phyloP scores from a whole-genome alignment of 257 asterid species.

The Gentiana macrophylla region DNA sequence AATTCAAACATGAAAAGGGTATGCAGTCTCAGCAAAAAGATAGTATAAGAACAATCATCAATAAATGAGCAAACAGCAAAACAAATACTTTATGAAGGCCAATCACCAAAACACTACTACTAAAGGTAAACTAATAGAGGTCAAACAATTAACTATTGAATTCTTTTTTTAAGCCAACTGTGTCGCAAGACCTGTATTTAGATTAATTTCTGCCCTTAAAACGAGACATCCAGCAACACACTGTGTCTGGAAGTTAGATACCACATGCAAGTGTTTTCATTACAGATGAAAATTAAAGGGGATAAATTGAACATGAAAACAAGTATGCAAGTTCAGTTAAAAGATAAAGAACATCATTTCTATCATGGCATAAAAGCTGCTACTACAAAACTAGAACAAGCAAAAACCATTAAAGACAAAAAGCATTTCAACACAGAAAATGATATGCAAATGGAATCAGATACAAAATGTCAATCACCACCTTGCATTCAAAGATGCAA shows the following conservation, averaged over 20 bases:
- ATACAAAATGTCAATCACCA: conserved; percentile 29
- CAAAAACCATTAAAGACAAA: background rate
- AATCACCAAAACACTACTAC: background rate
- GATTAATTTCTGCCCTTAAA: conserved; percentile 38
- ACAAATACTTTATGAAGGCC: too few relatives aligned
- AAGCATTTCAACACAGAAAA: background rate
- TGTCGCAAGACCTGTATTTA: conserved; percentile 57
- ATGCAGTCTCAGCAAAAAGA: conserved; percentile 76
- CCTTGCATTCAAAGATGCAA: conserved; percentile 21
- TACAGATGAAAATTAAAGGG: background rate
- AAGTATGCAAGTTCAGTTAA: conserved; percentile 55
- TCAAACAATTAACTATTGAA: too few relatives aligned
- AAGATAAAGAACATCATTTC: conserved; percentile 49
- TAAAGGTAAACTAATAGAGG: too few relatives aligned
- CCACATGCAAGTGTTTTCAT: conserved; percentile 26
- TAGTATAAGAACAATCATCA: conserved; percentile 50
- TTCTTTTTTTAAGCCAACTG: conserved; percentile 9
- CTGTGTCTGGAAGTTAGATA: conserved; percentile 38
- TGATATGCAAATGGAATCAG: conserved; percentile 15
- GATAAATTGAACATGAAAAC: too few relatives aligned
- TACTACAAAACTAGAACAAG: background rate
- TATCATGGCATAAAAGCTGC: background rate
- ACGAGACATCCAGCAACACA: conserved; percentile 38
- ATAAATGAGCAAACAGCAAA: conserved; percentile 19
- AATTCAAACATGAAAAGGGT: too few relatives aligned